These are phyloP conservation scores for Urtica urens DNA, from an alignment of 306 rosid genomes.

Conservation along the genomic window DNA sequence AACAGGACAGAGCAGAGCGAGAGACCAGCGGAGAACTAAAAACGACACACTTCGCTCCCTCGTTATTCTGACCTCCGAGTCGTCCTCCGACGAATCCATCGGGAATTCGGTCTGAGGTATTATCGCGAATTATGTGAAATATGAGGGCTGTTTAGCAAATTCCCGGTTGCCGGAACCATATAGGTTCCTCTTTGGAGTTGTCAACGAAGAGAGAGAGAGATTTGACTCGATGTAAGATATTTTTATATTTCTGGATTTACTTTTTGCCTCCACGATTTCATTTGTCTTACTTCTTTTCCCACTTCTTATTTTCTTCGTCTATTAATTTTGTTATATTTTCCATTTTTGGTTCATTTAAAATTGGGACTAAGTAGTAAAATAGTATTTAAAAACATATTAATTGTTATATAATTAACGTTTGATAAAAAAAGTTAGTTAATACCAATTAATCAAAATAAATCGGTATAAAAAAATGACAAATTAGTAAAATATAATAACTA, in stretches of 20 bases:
- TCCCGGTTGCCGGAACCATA: conserved; percentile 72
- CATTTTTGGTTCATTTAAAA: too few species aligned
- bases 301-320: background rate
- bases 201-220: background rate
- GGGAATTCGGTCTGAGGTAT: background rate
- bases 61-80: conserved; percentile 10
- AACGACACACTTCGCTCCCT: conserved; percentile 15
- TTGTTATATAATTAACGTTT: too few species aligned
- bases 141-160: background rate
- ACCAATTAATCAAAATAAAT: too few species aligned
- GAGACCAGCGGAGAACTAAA: conserved; percentile 31
- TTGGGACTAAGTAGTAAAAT: too few species aligned
- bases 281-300: background rate
- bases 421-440: too few species aligned
- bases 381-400: too few species aligned
- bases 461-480: too few species aligned
- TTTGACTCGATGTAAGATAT: background rate
- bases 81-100: conserved; percentile 50
- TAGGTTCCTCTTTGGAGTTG: conserved; percentile 52
- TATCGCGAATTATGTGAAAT: background rate
- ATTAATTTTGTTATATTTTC: too few species aligned
- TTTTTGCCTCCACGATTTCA: background rate
- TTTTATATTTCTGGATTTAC: background rate
- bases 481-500: too few species aligned
- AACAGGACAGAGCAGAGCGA: conserved; percentile 35